phyloP scores from a whole-genome alignment of 2,329 filamentous ascomycete species.

The Daldinia sp. region DNA sequence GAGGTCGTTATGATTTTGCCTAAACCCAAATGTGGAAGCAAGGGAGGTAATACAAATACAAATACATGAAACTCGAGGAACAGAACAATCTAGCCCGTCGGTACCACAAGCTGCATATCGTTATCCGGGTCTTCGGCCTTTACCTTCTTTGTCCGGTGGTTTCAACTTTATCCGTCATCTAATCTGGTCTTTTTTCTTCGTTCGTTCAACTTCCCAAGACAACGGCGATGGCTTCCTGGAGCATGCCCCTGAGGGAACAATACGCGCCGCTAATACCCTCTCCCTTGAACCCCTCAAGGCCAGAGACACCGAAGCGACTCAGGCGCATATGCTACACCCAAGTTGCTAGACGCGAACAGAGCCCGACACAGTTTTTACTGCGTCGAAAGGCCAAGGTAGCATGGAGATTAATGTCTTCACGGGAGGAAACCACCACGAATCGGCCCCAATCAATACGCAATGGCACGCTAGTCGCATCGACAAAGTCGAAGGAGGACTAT shows the following conservation, averaged over 20 bases:
- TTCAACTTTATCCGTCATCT: not conserved
- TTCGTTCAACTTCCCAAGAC: not conserved
- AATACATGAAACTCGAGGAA: constrained; percentile 18
- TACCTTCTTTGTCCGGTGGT: constrained; percentile 18
- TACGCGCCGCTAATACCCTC: constrained; percentile 35
- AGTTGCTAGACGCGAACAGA: constrained; percentile 40
- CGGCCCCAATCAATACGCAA: not conserved
- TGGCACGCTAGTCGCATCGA: not conserved
- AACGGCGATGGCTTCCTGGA: constrained; percentile 18
- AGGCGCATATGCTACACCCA: constrained; percentile 18
- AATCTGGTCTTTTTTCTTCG: constrained; percentile 1
- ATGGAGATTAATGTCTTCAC: constrained; percentile 49
- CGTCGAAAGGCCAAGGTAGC: constrained; percentile 54
- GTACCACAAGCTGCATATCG: constrained; percentile 3
- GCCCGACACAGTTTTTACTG: constrained; percentile 53
- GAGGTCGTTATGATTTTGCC: not conserved
- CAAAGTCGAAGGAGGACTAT: not conserved
- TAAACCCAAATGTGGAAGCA: constrained; percentile 12
- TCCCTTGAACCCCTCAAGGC: constrained; percentile 37
- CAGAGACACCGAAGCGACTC: constrained; percentile 14
- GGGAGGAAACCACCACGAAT: constrained; percentile 12
- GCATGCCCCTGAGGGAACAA: constrained; percentile 17
- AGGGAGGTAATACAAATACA: constrained; percentile 24
- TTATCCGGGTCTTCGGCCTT: not conserved
- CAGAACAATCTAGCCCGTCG: constrained; percentile 8